Evolutionary conservation across 2,329 filamentous ascomycete genomes (phyloP), one percentile per base, ranked within the genome.

Genomic region (Diatrype stigma): DNA sequence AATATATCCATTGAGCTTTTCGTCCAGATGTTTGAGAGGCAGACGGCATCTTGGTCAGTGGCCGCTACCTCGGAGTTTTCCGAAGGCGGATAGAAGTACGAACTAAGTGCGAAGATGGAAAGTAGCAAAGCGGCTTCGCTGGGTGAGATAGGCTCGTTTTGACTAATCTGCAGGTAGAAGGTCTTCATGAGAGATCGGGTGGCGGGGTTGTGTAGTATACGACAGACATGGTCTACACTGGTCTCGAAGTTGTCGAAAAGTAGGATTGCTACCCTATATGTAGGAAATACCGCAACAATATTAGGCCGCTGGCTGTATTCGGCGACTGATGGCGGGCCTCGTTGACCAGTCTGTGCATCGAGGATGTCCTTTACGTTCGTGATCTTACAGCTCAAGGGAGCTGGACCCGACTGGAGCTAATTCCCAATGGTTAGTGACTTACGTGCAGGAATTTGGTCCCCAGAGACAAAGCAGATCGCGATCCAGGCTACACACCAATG

Each of bases 81-180:
- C 16, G 45, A 51, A 10, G 56, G 51, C 2, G 51, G 46, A 46
- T 61, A 61, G 49, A 63, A 64, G 48, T 58, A 62, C 2, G 56
- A 56, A 46, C 55, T 51, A 16, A 64, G 51, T 2, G 60, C 53
- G 38, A 64, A 60, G 16, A 63, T 51, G 14, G 62, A 61, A 46
- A 63, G 57, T 35, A 64, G 49, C 3, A 64, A 46, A 4, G 59
- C 62, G 28, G 60, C 61, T 56, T 63, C 54, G 10, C 56, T 52
- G 3, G 55, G 55, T 12, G 45, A 44, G 45, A 62, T 42, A 37
- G 53, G 42, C 48, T 60, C 51, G 21, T 48, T 48, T 50, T 59
- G 58, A 40, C 42, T 53, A 21, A 62, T 48, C 8, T 47, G 52
- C 30, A 60, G 44, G 44, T 63, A 63, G 26, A 56, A 54, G 2